These are phyloP conservation scores for Pichia nanzhaoensis DNA, from an alignment of 805 yeast genomes.

Conservation along the genomic window DNA sequence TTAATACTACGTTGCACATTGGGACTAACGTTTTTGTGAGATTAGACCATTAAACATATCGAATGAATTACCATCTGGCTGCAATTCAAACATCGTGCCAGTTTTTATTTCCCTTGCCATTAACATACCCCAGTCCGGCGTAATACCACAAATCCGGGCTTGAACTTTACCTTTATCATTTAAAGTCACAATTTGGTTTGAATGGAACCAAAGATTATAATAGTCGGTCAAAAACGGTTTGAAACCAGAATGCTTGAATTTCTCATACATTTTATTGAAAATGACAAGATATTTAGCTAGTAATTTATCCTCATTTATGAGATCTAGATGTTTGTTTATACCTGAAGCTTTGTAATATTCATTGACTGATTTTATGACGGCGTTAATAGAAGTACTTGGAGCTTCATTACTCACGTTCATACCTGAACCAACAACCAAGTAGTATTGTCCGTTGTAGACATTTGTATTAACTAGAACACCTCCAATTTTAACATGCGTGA, in stretches of 20 bases:
- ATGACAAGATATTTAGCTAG: constrained; percentile 62
- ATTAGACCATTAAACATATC: constrained; percentile 90
- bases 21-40: constrained; percentile 39
- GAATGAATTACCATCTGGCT: constrained; percentile 97
- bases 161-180: constrained; percentile 34
- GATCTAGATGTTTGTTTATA: constrained; percentile 14
- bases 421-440: constrained; percentile 80
- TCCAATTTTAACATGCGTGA: constrained; percentile 66
- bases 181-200: constrained; percentile 64
- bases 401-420: constrained; percentile 76
- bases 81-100: constrained; percentile 60
- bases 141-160: constrained; percentile 74
- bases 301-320: constrained; percentile 38
- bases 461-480: constrained; percentile 84
- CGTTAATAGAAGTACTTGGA: constrained; percentile 85
- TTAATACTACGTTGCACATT: background rate
- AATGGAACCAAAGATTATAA: constrained; percentile 83
- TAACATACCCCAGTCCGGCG: constrained; percentile 77
- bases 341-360: constrained; percentile 39
- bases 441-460: constrained; percentile 50
- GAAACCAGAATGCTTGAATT: constrained; percentile 62
- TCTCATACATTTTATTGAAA: constrained; percentile 55
- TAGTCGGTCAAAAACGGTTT: constrained; percentile 59
- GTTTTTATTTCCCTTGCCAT: constrained; percentile 66
- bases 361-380: constrained; percentile 59